Evolutionary conservation across 768 basidiomycete species (phyloP).

Genomic region (Kwoniella bestiolae): DNA sequence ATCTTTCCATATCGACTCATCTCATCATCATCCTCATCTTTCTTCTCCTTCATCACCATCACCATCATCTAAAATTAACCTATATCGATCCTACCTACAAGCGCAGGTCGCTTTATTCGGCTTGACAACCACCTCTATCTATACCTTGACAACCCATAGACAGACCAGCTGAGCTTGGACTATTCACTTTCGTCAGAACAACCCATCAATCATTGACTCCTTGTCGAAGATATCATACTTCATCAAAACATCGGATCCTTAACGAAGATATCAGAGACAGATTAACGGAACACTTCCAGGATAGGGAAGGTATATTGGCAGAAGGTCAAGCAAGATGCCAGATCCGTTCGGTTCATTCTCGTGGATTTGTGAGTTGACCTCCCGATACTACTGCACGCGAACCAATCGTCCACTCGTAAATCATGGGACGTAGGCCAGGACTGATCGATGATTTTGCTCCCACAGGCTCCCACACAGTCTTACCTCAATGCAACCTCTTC

Average conservation of each 20-base stretch:
- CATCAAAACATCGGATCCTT: neutral
- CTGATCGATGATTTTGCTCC: neutral
- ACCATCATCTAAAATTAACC: too few species aligned
- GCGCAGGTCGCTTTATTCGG: neutral
- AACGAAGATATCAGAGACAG: neutral
- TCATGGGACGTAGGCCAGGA: neutral
- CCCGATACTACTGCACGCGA: too few species aligned
- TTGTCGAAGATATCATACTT: neutral
- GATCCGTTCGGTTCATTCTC: slow-evolving; percentile 66
- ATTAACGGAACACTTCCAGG: neutral
- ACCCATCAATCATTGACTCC: too few species aligned
- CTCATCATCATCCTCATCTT: neutral
- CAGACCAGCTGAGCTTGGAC: neutral
- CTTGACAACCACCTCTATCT: slow-evolving; percentile 54
- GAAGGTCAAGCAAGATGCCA: slow-evolving; percentile 34
- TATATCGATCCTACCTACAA: too few species aligned
- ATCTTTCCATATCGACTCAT: neutral
- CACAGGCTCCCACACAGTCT: slow-evolving; percentile 59
- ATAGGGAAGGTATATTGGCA: neutral
- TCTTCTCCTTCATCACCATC: neutral
- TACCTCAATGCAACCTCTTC: slow-evolving; percentile 94
- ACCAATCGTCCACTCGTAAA: too few species aligned
- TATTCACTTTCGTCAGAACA: neutral
- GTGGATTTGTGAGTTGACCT: slow-evolving; percentile 65
- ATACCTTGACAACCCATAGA: neutral